Base-by-base conservation (phyloP, 257 asterid species). In the Jacaranda mimosifolia region DNA sequence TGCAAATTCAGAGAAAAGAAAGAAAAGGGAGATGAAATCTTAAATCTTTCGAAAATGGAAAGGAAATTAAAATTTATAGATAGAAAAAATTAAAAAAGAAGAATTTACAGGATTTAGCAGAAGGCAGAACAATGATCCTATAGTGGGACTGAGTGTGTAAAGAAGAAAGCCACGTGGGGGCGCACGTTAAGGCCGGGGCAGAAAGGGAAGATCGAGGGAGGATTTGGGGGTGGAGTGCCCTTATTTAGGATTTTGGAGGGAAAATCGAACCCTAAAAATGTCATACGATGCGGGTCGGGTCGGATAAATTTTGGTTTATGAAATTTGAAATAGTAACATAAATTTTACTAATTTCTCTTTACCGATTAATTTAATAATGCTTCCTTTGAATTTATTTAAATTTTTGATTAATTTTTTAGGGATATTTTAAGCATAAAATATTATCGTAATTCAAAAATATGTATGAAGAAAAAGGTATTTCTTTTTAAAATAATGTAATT, bases 241-340 rank as follows among this genome's bases (percentile, higher is more conserved):
- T 38, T 5, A 26, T 46, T 58, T 11, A 17, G 55, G 5, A 72
- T 69, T 83, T 86, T 84, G 94, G 97, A 89, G 94, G 92, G 95
- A 90, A 90, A 84, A 62, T 51, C 70, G 52, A 56, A 26, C 79
- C 81, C 72, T 82, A 76, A 46, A 76, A 46, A 1, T 21, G 45
- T 49, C 12, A 42, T 38, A 48, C 5, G 40, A 26, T 43, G 26
- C 52, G 5, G 15, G 12, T 15, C 2, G 9, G 19, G 59, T 15
- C 17, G 18, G 19, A 14, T 12, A 6, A 5, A 15, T 4, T 19
- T 18, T 11, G 32, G 35, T 42, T 26, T 26, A 26, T 26, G 2
- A 26, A 26, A 26, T 26, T 26, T 26, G 32, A 0, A 26, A 2
- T 26, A 26, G 1, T 26, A 26, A 26, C 32, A 26, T 26, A 26